Base-by-base conservation (phyloP, 306 rosid species). In the Delonix regia region DNA sequence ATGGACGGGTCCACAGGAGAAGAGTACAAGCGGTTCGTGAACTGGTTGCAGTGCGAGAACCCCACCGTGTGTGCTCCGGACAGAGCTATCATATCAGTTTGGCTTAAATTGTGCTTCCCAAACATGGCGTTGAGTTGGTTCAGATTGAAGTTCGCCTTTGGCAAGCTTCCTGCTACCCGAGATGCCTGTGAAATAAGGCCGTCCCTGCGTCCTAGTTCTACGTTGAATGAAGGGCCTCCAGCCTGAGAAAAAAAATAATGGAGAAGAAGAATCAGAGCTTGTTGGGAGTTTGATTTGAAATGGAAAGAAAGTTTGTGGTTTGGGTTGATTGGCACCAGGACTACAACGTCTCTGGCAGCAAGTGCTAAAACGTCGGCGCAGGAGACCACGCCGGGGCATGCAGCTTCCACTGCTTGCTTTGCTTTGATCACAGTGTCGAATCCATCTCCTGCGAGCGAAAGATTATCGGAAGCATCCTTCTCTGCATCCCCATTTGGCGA, bases 41-140 rank as follows among this genome's bases (percentile, higher is more conserved):
- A 89, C 49, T 87, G 84, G 75, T 69, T 5, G 75, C 97, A 94
- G 65, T 90, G 94, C 0, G 98, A 90, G 80, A 92, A 84, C 0
- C 97, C 97, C 0, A 94, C 0, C 0, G 97, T 94, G 85, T 94
- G 98, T 0, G 93, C 98, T 55, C 98, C 98, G 0, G 98, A 94
- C 24, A 94, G 83, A 0, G 98, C 97, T 3, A 94, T 84, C 89
- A 92, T 87, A 57, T 92, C 97, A 2, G 70, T 60, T 83, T 86
- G 97, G 62, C 34, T 79, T 0, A 94, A 86, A 38, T 59, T 63
- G 82, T 92, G 80, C 11, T 41, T 34, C 11, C 85, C 27, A 65
- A 94, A 94, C 25, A 94, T 69, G 34, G 75, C 21, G 30, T 80
- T 92, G 1, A 90, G 92, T 66, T 88, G 75, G 12, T 84, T 83